A percentile compares a stretch with the other conserved stretches of the same genome.
phyloP scores from a whole-genome alignment of 1,139 yeast species.

The Magnusiomyces sp. region DNA sequence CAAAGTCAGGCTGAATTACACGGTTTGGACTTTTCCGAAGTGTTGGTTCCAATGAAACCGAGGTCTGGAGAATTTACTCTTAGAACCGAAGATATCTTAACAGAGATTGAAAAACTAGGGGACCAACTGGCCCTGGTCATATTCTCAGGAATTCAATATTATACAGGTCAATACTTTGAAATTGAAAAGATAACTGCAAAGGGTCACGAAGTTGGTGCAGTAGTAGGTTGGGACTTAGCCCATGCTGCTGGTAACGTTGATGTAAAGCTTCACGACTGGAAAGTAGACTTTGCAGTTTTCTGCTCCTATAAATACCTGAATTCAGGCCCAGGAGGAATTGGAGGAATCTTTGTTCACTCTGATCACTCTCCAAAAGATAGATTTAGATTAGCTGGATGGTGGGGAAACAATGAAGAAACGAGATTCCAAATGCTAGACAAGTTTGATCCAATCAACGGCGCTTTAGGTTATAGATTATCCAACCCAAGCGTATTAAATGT shows the following conservation, averaged over 20 bases:
- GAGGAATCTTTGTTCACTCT: slow-evolving; percentile 70
- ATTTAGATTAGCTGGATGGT: slow-evolving; percentile 91
- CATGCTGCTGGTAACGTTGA: slow-evolving; percentile 90
- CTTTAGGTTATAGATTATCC: slow-evolving; percentile 83
- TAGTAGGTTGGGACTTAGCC: slow-evolving; percentile 93
- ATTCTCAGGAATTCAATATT: slow-evolving; percentile 85
- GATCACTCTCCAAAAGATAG: slow-evolving; percentile 36
- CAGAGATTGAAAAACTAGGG: slow-evolving; percentile 47
- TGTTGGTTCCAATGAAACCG: slow-evolving; percentile 57
- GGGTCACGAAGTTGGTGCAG: slow-evolving; percentile 47
- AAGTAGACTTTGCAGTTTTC: slow-evolving; percentile 89
- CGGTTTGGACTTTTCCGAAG: slow-evolving; percentile 49
- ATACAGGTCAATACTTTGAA: slow-evolving; percentile 82
- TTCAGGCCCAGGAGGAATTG: slow-evolving; percentile 89
- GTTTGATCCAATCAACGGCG: slow-evolving; percentile 75
- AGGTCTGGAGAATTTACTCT: slow-evolving; percentile 48
- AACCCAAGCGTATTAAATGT: slow-evolving; percentile 84
- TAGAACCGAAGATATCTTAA: slow-evolving; percentile 54
- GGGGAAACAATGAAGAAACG: slow-evolving; percentile 72
- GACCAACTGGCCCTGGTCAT: slow-evolving; percentile 65
- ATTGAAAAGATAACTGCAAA: slow-evolving; percentile 55
- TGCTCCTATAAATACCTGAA: slow-evolving; percentile 88
- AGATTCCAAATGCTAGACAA: slow-evolving; percentile 74
- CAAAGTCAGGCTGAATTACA: slow-evolving; percentile 60
- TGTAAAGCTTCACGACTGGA: slow-evolving; percentile 72